Evolutionary conservation across 2,329 filamentous ascomycete species (phyloP).

Genomic region (Xylaria sp.): DNA sequence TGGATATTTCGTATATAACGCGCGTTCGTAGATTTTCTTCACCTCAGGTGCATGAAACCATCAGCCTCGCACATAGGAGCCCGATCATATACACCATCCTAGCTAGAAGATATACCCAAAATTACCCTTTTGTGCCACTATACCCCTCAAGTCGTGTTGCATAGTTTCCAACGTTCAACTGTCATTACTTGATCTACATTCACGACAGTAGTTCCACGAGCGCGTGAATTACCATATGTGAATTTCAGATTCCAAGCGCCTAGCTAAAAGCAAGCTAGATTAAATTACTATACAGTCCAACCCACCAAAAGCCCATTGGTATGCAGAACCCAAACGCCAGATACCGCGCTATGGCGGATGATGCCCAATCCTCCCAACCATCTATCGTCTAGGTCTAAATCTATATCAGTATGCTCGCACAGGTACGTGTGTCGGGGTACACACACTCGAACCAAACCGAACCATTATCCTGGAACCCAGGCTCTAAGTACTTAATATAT

Average conservation of each 20-base stretch:
- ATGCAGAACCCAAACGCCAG: slow-evolving; percentile 7
- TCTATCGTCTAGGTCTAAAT: neutral
- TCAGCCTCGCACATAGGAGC: neutral
- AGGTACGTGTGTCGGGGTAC: neutral
- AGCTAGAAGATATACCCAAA: neutral
- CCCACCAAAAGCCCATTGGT: neutral
- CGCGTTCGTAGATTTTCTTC: neutral
- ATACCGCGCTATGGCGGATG: neutral
- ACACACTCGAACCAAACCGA: neutral
- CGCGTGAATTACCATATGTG: neutral
- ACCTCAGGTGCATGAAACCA: neutral
- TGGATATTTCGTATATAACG: neutral
- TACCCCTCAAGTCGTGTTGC: neutral
- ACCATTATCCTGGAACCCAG: too few relatives aligned
- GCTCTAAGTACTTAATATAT: neutral
- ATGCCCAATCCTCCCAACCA: neutral
- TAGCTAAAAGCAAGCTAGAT: neutral
- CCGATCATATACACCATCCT: neutral
- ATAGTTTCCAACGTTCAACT: neutral
- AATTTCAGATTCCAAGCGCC: neutral
- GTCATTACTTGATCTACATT: neutral
- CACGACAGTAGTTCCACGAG: neutral
- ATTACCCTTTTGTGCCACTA: neutral
- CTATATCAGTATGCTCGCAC: neutral
- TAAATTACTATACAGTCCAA: neutral